These are phyloP conservation scores for Boletus rubescentipes DNA, from an alignment of 768 basidiomycete genomes.

Conservation along the genomic window DNA sequence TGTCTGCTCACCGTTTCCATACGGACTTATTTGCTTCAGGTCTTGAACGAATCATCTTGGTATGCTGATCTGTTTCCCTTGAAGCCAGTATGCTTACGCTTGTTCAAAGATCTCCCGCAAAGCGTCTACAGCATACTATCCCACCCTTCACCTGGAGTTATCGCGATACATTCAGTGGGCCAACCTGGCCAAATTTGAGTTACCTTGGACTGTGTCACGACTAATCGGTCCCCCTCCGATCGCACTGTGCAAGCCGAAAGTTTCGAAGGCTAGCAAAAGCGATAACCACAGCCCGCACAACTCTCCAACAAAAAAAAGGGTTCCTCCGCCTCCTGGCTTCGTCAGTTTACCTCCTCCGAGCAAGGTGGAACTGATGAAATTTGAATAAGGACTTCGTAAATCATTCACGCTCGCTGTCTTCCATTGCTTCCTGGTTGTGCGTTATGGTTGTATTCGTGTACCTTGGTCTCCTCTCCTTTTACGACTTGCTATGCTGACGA, in stretches of 20 bases:
- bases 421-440: slow-evolving; percentile 5
- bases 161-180: slow-evolving; percentile 80
- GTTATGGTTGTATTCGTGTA: slow-evolving; percentile 7
- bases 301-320: slow-evolving; percentile 28
- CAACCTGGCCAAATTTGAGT: slow-evolving; percentile 62
- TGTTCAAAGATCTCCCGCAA: slow-evolving; percentile 83
- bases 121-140: slow-evolving; percentile 93
- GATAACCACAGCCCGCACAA: slow-evolving; percentile 19
- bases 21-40: slow-evolving; percentile 87
- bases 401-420: not conserved
- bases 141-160: slow-evolving; percentile 90
- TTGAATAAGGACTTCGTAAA: slow-evolving; percentile 29
- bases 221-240: slow-evolving; percentile 78
- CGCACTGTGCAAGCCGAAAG: slow-evolving; percentile 46
- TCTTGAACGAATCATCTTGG: slow-evolving; percentile 85
- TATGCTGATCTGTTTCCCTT: slow-evolving; percentile 36
- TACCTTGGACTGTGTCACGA: slow-evolving; percentile 80
- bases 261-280: slow-evolving; percentile 13
- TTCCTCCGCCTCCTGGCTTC: slow-evolving; percentile 15
- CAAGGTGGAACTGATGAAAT: slow-evolving; percentile 45
- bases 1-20: slow-evolving; percentile 83
- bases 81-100: not conserved
- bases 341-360: slow-evolving; percentile 39
- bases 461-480: slow-evolving; percentile 3
- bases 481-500: slow-evolving; percentile 11